Conservation (phyloP, 257 asterid genomes). For the Osmanthus fragrans region DNA sequence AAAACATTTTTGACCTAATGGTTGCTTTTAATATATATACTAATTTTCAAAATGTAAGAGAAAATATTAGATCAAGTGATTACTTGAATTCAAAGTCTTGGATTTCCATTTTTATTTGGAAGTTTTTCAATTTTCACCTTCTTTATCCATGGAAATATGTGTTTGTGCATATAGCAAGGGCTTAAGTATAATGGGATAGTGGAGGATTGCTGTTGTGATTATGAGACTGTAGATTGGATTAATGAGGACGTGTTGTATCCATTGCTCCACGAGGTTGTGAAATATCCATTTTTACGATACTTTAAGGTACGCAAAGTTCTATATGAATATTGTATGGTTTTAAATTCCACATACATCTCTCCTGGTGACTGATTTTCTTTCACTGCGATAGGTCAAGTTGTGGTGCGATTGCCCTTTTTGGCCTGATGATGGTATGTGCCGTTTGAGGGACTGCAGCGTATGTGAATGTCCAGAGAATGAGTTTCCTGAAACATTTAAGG, state of each 20-base stretch:
- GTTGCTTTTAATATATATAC: background rate
- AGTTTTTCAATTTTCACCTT: background rate
- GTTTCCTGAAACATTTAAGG: conserved; percentile 52
- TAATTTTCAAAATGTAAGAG: background rate
- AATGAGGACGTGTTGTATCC: conserved; percentile 51
- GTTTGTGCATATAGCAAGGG: conserved; percentile 36
- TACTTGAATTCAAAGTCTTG: conserved; percentile 2
- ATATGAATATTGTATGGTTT: background rate
- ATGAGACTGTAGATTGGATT: conserved; percentile 47
- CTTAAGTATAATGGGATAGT: conserved; percentile 42
- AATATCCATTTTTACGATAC: conserved; percentile 62
- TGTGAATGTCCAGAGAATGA: conserved; percentile 75
- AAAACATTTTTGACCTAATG: background rate
- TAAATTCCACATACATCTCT: background rate
- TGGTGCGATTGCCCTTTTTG: conserved; percentile 83
- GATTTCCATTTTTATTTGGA: background rate
- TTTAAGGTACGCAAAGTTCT: conserved; percentile 44
- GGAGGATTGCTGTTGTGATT: conserved; percentile 67
- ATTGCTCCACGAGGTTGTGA: conserved; percentile 51
- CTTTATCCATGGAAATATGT: conserved; percentile 10
- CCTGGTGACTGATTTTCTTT: conserved; percentile 17
- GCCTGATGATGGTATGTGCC: conserved; percentile 71
- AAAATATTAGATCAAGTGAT: background rate
- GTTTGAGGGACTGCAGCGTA: conserved; percentile 57
- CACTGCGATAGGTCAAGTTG: conserved; percentile 48